Evolutionary conservation across 1,284 basidiomycete species (phyloP).

Genomic region (Melampsora americana): DNA sequence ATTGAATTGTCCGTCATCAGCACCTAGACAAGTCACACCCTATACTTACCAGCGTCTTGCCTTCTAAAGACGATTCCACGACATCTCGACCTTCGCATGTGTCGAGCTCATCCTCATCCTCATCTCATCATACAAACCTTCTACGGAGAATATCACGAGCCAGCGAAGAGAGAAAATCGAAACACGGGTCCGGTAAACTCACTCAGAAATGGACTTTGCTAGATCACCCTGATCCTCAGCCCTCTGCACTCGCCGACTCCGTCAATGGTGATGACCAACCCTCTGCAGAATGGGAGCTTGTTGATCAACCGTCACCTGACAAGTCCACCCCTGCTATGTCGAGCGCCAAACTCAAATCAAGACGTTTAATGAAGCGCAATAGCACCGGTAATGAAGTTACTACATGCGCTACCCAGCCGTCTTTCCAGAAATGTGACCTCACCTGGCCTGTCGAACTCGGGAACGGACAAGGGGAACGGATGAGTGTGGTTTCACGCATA

Average conservation of each 20-base stretch:
- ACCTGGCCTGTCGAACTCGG: conserved; percentile 28
- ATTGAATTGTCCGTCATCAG: too few relatives aligned
- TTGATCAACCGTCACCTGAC: background rate
- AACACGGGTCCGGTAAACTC: background rate
- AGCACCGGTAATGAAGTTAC: background rate
- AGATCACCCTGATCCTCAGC: conserved; percentile 1
- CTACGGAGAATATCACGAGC: too few relatives aligned
- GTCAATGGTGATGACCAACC: background rate
- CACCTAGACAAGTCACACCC: background rate
- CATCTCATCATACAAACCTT: background rate
- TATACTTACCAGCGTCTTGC: background rate
- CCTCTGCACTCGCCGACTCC: background rate
- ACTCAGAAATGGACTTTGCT: background rate
- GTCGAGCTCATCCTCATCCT: conserved; percentile 2
- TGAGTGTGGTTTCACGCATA: background rate
- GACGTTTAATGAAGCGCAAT: background rate
- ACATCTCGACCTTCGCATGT: background rate
- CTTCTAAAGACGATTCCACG: background rate
- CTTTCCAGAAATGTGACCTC: background rate
- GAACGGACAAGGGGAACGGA: conserved; percentile 11
- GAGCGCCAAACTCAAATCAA: background rate
- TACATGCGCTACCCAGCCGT: background rate
- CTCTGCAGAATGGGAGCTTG: conserved; percentile 9
- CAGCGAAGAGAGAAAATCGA: too few relatives aligned
- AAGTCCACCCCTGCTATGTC: background rate